Base-by-base conservation (phyloP, 2,329 filamentous ascomycete genomes). In the Hypomyces rosellus region DNA sequence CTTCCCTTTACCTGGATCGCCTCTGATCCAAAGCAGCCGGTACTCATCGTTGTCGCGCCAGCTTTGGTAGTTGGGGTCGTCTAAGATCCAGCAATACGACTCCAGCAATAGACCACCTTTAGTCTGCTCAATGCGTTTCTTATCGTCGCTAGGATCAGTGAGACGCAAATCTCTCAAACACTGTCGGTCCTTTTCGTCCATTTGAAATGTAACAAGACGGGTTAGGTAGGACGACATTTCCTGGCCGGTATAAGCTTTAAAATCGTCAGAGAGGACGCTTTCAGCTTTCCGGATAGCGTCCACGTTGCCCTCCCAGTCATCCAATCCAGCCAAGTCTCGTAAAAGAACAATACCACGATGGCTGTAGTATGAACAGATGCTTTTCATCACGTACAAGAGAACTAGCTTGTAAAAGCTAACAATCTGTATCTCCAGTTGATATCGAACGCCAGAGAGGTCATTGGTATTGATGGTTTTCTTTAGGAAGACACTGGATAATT, bases 321-420 rank as follows among this genome's bases (percentile, higher is more conserved):
- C 61, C 5, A 65, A 48, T 25, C 60, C 61, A 4, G 63, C 14
- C 6, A 67, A 45, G 41, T 62, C 59, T 22, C 62, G 54, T 14
- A 67, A 45, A 40, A 70, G 60, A 7, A 56, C 58, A 6, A 57
- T 12, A 5, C 53, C 45, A 39, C 55, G 61, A 25, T 65, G 59
- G 11, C 61, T 59, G 53, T 68, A 63, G 57, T 66, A 72, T 5
- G 58, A 63, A 47, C 59, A 67, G 41, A 70, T 57, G 48, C 68
- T 73, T 56, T 68, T 70, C 49, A 73, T 71, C 55, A 68, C 62
- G 54, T 70, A 73, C 2, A 56, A 34, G 15, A 74, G 63, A 30
- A 74, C 60, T 48, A 57, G 60, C 48, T 65, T 58, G 54, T 73
- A 74, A 18, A 74, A 65, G 25, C 62, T 37, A 18, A 65, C 46